phyloP scores from a whole-genome alignment of 2,329 filamentous ascomycete species.

The Fusarium papillatum region DNA sequence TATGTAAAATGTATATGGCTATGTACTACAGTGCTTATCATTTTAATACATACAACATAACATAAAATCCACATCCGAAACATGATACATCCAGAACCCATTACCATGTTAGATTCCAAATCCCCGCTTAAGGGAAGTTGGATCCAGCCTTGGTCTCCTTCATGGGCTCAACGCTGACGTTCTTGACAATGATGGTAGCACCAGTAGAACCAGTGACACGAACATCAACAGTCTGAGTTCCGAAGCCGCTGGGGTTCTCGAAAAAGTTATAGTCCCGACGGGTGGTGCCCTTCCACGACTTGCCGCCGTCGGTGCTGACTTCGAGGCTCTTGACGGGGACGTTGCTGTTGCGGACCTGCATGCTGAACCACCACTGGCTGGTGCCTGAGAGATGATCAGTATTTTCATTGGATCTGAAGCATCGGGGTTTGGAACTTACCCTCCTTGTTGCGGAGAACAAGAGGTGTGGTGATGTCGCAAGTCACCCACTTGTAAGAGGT shows the following conservation, averaged over 20 bases:
- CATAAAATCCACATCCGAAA: background rate
- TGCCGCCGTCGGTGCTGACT: slow-evolving; percentile 71
- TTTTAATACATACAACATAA: background rate
- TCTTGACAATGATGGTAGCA: slow-evolving; percentile 62
- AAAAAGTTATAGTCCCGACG: slow-evolving; percentile 73
- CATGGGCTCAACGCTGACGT: slow-evolving; percentile 57
- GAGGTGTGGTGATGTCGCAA: slow-evolving; percentile 57
- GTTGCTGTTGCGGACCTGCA: slow-evolving; percentile 75
- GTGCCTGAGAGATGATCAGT: slow-evolving; percentile 12
- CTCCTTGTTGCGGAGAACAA: slow-evolving; percentile 58
- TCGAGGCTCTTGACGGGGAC: slow-evolving; percentile 68
- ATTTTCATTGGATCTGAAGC: no score
- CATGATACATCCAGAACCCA: background rate
- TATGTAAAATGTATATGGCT: background rate
- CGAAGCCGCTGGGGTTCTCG: slow-evolving; percentile 69
- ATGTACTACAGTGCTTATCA: background rate
- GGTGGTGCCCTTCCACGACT: slow-evolving; percentile 67
- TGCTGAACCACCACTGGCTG: slow-evolving; percentile 52
- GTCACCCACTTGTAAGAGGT: slow-evolving; percentile 47
- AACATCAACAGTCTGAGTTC: slow-evolving; percentile 66
- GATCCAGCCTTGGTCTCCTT: slow-evolving; percentile 44
- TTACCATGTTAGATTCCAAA: background rate
- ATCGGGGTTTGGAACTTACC: slow-evolving; percentile 43
- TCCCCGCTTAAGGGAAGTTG: slow-evolving; percentile 45
- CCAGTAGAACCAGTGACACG: slow-evolving; percentile 68